Base-by-base conservation (phyloP, 495 filamentous ascomycete genomes). In the Penicillium tannophilum region DNA sequence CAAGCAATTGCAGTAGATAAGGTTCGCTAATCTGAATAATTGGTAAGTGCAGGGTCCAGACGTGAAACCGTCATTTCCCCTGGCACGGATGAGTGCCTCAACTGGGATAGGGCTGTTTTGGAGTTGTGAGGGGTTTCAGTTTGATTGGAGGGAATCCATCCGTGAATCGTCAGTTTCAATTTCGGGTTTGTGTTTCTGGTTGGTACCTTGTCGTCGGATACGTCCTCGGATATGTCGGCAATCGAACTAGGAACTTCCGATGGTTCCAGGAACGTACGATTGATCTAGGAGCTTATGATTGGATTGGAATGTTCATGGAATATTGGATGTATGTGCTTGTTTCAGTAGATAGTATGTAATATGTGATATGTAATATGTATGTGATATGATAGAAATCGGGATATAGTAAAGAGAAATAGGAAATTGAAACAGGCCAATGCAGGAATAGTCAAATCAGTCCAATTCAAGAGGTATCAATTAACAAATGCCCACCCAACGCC, bases 401-500 rank as follows among this genome's bases (percentile, higher is more conserved):
- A 28, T 28, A 28, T 41, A 41, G 16, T 17, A 17, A 41, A 41
- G 14, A 41, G 4, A 7, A 17, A 16, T 17, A 17, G 16, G 39
- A 41, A 7, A 17, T 17, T 17, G 4, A 17, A 41, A 41, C 12
- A 36, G 33, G 33, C 9, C 33, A 1, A 36, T 36, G 9, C 33
- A 36, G 33, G 1, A 36, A 36, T 23, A 2, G 20, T 11, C 9
- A 36, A 36, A 36, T 10, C 33, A 36, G 12, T 36, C 12, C 33
- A 41, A 41, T n/a, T 17, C 39, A 54, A 26, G 36, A 54, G 52
- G 52, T 54, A 54, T 44, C 52, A 54, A 30, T 8, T 23, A 17
- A 41, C 33, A 53, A 16, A 42, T 53, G 35, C 51, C 51, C 17
- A 6, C 50, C 39, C 6, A 54, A 54, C 26, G 10, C 39, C 48